Evolutionary conservation across 331 rosid species (phyloP).

Genomic region (Dryas integrifolia): DNA sequence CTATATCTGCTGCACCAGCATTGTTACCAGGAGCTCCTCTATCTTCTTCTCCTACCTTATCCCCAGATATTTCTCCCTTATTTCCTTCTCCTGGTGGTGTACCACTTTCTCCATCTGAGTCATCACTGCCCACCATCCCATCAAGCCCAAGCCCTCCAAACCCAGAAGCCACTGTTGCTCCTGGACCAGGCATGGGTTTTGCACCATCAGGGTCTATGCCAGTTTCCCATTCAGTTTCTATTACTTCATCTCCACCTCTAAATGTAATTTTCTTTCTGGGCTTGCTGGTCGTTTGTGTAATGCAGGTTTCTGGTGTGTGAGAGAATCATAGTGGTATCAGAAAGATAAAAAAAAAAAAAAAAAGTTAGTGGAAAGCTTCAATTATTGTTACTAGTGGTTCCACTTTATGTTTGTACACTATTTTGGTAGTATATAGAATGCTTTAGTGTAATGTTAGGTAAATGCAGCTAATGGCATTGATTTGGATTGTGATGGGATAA

Average conservation of each 20-base stretch:
- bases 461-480: constrained; percentile 14
- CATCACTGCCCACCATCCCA: constrained; percentile 56
- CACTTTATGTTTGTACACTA: constrained; percentile 27
- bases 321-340: background rate
- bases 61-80: constrained; percentile 51
- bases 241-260: constrained; percentile 7
- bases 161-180: constrained; percentile 36
- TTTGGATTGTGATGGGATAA: constrained; percentile 24
- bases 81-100: constrained; percentile 46
- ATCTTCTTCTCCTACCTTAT: constrained; percentile 33
- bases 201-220: constrained; percentile 43
- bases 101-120: constrained; percentile 39
- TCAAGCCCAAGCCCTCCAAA: constrained; percentile 57
- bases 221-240: constrained; percentile 24
- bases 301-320: constrained; percentile 26
- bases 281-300: constrained; percentile 13
- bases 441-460: constrained; percentile 27
- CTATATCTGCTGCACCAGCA: constrained; percentile 55
- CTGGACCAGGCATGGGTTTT: constrained; percentile 28
- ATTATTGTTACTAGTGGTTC: constrained; percentile 29
- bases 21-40: constrained; percentile 32
- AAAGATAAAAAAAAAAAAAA: background rate
- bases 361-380: constrained; percentile 11
- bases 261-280: constrained; percentile 18
- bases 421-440: constrained; percentile 17